phyloP scores from a whole-genome alignment of 2,329 filamentous ascomycete genomes.

The Parastagonospora avenae region DNA sequence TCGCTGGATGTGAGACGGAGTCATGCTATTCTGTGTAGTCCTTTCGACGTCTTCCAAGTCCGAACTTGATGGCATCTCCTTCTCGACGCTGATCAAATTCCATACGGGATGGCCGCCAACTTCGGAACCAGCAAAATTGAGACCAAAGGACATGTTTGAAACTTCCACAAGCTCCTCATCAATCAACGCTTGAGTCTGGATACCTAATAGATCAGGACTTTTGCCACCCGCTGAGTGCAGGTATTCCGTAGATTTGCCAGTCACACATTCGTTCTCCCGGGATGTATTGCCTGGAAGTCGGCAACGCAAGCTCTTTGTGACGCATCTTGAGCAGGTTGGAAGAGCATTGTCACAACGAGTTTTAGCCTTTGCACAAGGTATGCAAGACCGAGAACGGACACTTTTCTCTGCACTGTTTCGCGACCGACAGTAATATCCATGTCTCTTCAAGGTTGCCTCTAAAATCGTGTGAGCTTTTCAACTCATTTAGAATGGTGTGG shows the following conservation, averaged over 20 bases:
- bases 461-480: neutral
- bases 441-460: slow-evolving; percentile 8
- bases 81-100: neutral
- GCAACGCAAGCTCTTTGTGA: neutral
- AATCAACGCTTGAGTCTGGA: too few species aligned
- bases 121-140: neutral
- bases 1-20: neutral
- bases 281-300: slow-evolving; percentile 18
- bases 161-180: neutral
- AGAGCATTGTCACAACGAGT: slow-evolving; percentile 3
- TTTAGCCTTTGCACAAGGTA: slow-evolving; percentile 7
- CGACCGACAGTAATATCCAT: slow-evolving; percentile 9
- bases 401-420: neutral
- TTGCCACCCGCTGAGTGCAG: neutral
- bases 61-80: too few species aligned
- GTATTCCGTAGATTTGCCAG: neutral
- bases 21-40: neutral
- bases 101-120: neutral
- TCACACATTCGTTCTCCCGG: neutral
- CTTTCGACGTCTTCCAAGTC: neutral
- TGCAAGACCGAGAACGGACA: slow-evolving; percentile 3
- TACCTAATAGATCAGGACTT: neutral
- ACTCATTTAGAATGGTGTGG: neutral
- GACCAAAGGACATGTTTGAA: neutral
- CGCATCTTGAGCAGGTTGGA: slow-evolving; percentile 4